Base-by-base conservation (phyloP, 805 yeast genomes). In the Starmerella sp. region DNA sequence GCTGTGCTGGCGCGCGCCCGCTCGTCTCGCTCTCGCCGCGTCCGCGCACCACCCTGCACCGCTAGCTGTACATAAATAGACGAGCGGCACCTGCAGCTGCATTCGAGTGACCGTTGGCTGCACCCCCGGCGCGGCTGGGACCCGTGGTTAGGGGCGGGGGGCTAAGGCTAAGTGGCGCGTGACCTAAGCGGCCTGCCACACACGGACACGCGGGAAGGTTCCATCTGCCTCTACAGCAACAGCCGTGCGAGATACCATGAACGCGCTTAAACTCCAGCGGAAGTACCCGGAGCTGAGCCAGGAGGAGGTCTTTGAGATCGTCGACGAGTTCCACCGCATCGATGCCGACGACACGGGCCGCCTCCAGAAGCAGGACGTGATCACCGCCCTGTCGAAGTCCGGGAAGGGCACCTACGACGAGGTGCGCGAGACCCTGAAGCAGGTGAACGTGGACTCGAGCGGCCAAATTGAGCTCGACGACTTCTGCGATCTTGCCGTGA, bases 381-480 rank as follows among this genome's bases (percentile, higher is more conserved):
- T 91, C 68, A 90, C 88, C 67, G 79, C 89, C 4, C 81, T 89
- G 41, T 80, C 95, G 29, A 79, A 81, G 54, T 70, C 81, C 32
- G 97, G 97, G 17, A 80, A 80, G 53, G 91, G 85, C 51, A 70
- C 89, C 35, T 93, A 93, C 66, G 98, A 93, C 70, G 86, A 84
- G 61, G 91, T 95, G 29, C 83, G 98, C 73, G 95, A 89, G 69
- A 86, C 97, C 2, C 77, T 93, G 67, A 93, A 93, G 67, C 79
- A 78, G 52, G 97, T 89, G 49, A 83, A 84, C 61, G 95, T 93
- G 36, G 98, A 93, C 71, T 95, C 97, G 14, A 84, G 95, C 5
- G 98, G 98, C 30, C 91, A 86, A 67, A 97, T 93, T 53, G 98
- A 93, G 69, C 74, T 93, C 66, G 98, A 93, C 57, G 98, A 93